Evolutionary conservation across 331 rosid genomes (phyloP), one percentile per base, ranked within the genome.

Genomic region (Phaseolus coccineus): DNA sequence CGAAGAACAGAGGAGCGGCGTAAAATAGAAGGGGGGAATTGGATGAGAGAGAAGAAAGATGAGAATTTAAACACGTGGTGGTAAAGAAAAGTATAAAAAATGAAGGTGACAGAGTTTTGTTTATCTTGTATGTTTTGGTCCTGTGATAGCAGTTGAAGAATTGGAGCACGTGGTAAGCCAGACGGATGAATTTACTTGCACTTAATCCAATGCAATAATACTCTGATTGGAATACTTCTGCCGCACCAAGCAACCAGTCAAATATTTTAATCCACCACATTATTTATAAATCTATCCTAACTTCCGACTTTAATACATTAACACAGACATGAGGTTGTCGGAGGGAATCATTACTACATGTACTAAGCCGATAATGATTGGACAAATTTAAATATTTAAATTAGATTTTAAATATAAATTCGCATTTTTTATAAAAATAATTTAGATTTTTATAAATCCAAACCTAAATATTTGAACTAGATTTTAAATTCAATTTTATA

Each of bases 51-150:
- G 59, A 22, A 0, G 37, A 11, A 9, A 12, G 77, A 5, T 16
- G 31, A 28, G 86, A 79, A 87, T 84, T 93, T 65, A 25, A 80
- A 73, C 94, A 94, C 91, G 96, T 89, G 96, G 81, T 57, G 57
- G 69, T 82, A 78, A 53, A 13, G 47, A 69, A 25, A 58, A 39
- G 3, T 37, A 55, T 35, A 11, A 46, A 56, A 40, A 37, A 16
- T 5, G 28, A 59, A 27, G 2, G 53, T 37, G 22, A 4, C 57
- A 50, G 50, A 83, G 44, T 66, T 72, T 52, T 48, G 30, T 44
- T 59, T 42, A 10, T 5, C 16, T 15, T 30, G 39, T 42, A 4
- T 50, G 15, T 25, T 59, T 8, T 37, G 0, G 19, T 37, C 13
- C 13, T 52, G 19, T 22, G 31, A 52, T 19, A n/a, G 52, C 15